Evolutionary conservation across 2,329 filamentous ascomycete species (phyloP).

Genomic region (Grosmannia serpens): DNA sequence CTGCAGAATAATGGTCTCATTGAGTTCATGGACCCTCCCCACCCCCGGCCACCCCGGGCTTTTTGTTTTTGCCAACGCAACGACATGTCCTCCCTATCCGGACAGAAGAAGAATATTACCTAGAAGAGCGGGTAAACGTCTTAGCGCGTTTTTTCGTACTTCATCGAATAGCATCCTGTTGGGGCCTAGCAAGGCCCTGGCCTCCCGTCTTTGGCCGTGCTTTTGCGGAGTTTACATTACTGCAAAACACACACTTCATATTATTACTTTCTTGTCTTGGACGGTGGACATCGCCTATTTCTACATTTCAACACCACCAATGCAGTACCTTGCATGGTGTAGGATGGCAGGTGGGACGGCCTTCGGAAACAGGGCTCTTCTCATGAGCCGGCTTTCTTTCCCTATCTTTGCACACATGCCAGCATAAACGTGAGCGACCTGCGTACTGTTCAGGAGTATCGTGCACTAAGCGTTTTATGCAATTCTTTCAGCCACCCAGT

Average conservation of each 20-base stretch:
- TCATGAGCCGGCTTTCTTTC: neutral
- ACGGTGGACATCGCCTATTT: neutral
- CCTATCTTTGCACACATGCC: neutral
- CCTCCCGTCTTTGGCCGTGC: neutral
- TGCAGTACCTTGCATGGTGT: conserved; percentile 3
- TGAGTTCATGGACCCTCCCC: neutral
- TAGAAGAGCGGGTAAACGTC: neutral
- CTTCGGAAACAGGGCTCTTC: neutral
- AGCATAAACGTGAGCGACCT: neutral
- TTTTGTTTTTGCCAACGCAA: neutral
- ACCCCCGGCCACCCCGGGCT: neutral
- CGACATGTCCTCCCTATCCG: neutral
- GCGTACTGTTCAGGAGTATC: neutral
- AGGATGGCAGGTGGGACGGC: conserved; percentile 1
- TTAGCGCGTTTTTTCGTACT: neutral
- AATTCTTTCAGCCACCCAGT: neutral
- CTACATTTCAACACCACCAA: conserved; percentile 2
- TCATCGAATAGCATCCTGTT: neutral
- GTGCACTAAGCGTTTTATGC: neutral
- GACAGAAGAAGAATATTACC: neutral
- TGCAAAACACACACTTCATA: neutral
- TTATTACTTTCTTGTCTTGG: neutral
- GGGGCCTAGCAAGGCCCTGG: neutral
- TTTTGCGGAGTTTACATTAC: neutral
- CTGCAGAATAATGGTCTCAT: conserved; percentile 2